Conservation (phyloP, 2,329 filamentous ascomycete species). For the Xylaria polymorpha region DNA sequence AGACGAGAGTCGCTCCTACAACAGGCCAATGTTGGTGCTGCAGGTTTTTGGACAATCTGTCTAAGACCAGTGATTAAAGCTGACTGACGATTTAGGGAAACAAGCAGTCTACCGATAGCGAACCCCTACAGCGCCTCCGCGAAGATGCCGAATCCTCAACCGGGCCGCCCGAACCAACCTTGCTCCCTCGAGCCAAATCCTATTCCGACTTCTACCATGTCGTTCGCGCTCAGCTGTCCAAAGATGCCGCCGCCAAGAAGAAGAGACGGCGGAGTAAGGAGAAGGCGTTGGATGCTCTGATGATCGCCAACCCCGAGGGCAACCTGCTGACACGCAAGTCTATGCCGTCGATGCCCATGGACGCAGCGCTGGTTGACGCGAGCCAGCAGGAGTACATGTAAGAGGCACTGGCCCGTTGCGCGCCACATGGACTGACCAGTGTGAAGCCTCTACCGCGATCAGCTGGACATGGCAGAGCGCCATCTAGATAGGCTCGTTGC, state of each 20-base stretch:
- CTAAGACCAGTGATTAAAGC: constrained; percentile 35
- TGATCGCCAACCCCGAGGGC: constrained; percentile 51
- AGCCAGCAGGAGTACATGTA: constrained; percentile 89
- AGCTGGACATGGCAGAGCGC: constrained; percentile 81
- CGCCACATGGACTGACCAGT: constrained; percentile 46
- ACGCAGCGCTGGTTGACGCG: constrained; percentile 78
- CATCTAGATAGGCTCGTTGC: constrained; percentile 83
- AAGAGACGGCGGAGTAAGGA: constrained; percentile 56
- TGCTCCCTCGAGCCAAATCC: constrained; percentile 77
- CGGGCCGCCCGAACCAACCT: constrained; percentile 73
- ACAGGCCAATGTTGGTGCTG: constrained; percentile 68
- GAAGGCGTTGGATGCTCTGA: constrained; percentile 64
- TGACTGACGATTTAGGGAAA: constrained; percentile 58
- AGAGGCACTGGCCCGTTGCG: constrained; percentile 47
- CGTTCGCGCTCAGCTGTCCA: constrained; percentile 66
- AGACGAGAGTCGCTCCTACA: constrained; percentile 77
- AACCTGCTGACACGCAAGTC: constrained; percentile 39
- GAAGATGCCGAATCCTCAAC: constrained; percentile 67
- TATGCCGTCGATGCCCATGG: constrained; percentile 65
- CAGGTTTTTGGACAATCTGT: constrained; percentile 4
- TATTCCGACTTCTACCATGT: constrained; percentile 80
- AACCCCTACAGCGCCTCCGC: constrained; percentile 67
- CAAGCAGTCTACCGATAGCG: constrained; percentile 63
- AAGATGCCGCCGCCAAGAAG: constrained; percentile 57
- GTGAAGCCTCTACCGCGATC: constrained; percentile 78